Evolutionary conservation across 495 filamentous ascomycete genomes (phyloP).

Genomic region (Lasiosphaeris hirsuta): DNA sequence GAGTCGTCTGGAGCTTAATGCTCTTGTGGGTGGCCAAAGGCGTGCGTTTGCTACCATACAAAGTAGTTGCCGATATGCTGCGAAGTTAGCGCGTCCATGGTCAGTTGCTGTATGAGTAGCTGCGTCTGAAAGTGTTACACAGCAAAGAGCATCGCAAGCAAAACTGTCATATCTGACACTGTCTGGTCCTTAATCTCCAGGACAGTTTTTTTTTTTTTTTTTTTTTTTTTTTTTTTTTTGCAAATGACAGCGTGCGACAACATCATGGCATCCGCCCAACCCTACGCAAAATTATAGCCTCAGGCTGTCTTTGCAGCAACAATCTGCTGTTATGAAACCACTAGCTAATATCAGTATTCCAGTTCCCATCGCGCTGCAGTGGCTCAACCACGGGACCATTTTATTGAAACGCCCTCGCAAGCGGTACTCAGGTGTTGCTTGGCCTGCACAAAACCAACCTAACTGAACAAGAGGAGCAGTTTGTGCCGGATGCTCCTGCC

Average conservation of each 20-base stretch:
- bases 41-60: no score
- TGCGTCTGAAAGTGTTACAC: background rate
- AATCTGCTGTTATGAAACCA: background rate
- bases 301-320: background rate
- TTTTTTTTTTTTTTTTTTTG: no score
- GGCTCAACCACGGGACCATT: no score
- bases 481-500: conserved; percentile 3
- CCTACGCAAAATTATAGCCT: conserved; percentile 23
- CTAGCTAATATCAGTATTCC: background rate
- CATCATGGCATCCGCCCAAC: conserved; percentile 11
- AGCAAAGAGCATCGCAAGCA: background rate
- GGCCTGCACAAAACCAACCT: background rate
- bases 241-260: background rate
- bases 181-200: conserved; percentile 23
- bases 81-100: no score
- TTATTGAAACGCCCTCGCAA: no score
- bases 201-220: no score
- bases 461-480: background rate
- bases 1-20: no score
- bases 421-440: background rate
- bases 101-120: no score
- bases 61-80: no score
- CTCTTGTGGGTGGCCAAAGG: no score
- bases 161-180: conserved; percentile 5
- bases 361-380: no score